A percentile compares a stretch with the other conserved stretches of the same genome.
Conservation (phyloP, 2,329 filamentous ascomycete species). For the Talaromyces amestolkiae region DNA sequence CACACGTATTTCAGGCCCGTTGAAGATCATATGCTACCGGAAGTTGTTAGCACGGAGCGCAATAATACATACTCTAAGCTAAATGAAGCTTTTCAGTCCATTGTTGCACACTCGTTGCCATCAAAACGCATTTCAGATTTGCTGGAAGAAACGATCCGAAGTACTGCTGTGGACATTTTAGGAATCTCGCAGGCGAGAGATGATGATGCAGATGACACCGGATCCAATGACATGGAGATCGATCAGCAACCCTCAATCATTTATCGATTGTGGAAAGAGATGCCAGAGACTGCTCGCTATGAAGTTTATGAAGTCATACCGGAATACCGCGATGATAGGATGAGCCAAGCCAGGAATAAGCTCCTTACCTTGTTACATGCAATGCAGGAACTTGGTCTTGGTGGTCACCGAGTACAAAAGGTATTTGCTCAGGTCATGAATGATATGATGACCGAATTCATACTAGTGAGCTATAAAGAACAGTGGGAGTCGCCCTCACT, state of each 20-base stretch:
- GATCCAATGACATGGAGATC: slow-evolving; percentile 37
- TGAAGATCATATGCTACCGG: slow-evolving; percentile 33
- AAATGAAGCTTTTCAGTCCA: slow-evolving; percentile 45
- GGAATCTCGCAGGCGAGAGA: slow-evolving; percentile 36
- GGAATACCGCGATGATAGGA: slow-evolving; percentile 30
- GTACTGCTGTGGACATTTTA: slow-evolving; percentile 44
- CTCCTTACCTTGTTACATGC: slow-evolving; percentile 43
- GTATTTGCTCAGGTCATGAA: slow-evolving; percentile 60
- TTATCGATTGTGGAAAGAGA: slow-evolving; percentile 38
- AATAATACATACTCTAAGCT: slow-evolving; percentile 37
- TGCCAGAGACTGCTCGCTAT: slow-evolving; percentile 28
- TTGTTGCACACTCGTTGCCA: slow-evolving; percentile 49
- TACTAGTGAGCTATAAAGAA: slow-evolving; percentile 56
- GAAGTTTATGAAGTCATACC: slow-evolving; percentile 36
- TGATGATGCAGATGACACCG: slow-evolving; percentile 19
- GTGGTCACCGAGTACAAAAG: slow-evolving; percentile 54
- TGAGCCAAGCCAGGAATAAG: slow-evolving; percentile 33
- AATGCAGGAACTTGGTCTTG: slow-evolving; percentile 55
- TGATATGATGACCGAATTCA: slow-evolving; percentile 55
- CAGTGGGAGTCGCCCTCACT: slow-evolving; percentile 55
- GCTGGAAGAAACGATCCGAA: slow-evolving; percentile 46
- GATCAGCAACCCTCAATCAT: slow-evolving; percentile 37
- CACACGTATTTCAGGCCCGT: slow-evolving; percentile 39
- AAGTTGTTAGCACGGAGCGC: slow-evolving; percentile 28
- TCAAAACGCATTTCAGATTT: slow-evolving; percentile 43